A percentile compares a stretch with the other conserved stretches of the same genome.
These are phyloP conservation scores for Lentinula novae-zelandiae DNA, from an alignment of 1,284 basidiomycete species.

Conservation along the genomic window DNA sequence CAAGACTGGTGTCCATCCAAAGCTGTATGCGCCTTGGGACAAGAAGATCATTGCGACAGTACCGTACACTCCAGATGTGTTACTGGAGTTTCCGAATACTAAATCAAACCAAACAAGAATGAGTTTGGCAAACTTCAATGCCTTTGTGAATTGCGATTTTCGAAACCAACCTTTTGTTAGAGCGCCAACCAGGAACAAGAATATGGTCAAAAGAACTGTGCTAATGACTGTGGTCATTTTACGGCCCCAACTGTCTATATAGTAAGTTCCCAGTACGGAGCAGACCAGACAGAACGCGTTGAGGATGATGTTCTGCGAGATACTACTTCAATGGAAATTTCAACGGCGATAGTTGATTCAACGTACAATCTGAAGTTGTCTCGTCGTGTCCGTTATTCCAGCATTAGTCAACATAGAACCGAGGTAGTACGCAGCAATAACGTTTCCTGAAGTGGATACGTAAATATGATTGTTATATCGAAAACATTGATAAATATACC, in stretches of 20 bases:
- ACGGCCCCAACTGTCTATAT: constrained; percentile 19
- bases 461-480: background rate
- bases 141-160: background rate
- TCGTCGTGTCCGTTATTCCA: constrained; percentile 19
- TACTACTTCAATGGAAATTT: background rate
- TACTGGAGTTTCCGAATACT: constrained; percentile 21
- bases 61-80: constrained; percentile 21
- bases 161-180: constrained; percentile 18
- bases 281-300: constrained; percentile 22
- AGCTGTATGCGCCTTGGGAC: constrained; percentile 22
- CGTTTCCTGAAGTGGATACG: constrained; percentile 15
- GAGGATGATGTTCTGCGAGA: constrained; percentile 20
- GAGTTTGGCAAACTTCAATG: background rate
- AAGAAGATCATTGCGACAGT: constrained; percentile 22
- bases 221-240: constrained; percentile 19
- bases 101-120: background rate
- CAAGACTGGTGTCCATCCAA: constrained; percentile 22
- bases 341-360: background rate
- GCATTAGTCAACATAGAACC: constrained; percentile 21
- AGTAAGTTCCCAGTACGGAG: constrained; percentile 20
- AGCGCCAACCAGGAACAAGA: constrained; percentile 21
- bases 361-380: constrained; percentile 21
- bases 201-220: constrained; percentile 19
- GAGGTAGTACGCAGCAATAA: constrained; percentile 21
- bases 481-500: constrained; percentile 11